phyloP scores from a whole-genome alignment of 139 green algal species.

The Auxenochlorella pyrenoidosa region DNA sequence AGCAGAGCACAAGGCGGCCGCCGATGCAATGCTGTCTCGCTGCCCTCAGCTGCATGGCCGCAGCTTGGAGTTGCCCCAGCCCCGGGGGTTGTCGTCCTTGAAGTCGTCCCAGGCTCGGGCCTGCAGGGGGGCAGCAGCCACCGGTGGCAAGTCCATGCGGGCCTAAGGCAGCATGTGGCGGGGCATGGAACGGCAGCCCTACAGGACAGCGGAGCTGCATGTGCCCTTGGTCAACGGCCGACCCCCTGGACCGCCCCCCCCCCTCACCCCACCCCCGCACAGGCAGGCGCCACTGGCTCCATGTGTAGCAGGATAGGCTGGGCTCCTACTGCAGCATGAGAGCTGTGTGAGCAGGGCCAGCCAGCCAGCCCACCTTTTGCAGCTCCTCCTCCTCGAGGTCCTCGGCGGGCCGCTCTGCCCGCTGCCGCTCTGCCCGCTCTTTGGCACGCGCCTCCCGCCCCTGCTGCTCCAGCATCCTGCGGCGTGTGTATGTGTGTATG shows the following conservation, averaged over 20 bases:
- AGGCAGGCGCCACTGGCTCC: too few species aligned
- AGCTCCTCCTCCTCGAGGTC: conserved; percentile 74
- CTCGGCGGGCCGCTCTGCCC: conserved; percentile 43
- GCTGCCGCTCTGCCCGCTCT: conserved; percentile 57
- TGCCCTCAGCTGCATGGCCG: conserved; percentile 28
- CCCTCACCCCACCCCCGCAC: too few species aligned
- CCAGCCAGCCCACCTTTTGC: conserved; percentile 24
- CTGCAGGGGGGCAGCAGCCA: conserved; percentile 7
- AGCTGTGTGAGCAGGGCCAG: too few species aligned
- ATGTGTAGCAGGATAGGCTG: too few species aligned
- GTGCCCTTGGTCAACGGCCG: too few species aligned
- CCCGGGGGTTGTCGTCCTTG: conserved; percentile 79
- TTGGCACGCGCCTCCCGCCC: not conserved
- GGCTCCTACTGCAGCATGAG: too few species aligned
- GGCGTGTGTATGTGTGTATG: too few species aligned
- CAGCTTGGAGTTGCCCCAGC: conserved; percentile 88
- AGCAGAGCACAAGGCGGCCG: not conserved
- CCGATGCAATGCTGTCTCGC: not conserved
- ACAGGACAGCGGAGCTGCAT: too few species aligned
- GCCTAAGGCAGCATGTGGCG: too few species aligned
- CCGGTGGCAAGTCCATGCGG: too few species aligned
- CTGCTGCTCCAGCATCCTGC: conserved; percentile 23
- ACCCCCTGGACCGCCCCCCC: too few species aligned
- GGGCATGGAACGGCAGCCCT: too few species aligned
- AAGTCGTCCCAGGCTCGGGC: conserved; percentile 83